phyloP scores from a whole-genome alignment of 371 early-diverging fungal species.

The Mucor racemosus region DNA sequence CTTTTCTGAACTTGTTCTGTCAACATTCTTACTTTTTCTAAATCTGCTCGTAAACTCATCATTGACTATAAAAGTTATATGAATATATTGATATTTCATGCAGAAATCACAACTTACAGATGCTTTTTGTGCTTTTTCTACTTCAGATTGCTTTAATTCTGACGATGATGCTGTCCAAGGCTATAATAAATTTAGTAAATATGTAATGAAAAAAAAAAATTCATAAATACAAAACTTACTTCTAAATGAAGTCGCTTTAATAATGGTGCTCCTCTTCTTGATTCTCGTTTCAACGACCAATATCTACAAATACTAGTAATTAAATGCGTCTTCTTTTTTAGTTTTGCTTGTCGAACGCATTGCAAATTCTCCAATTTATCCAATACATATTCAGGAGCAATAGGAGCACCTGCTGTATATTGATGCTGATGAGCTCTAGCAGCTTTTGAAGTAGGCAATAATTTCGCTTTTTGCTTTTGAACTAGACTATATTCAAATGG shows the following conservation, averaged over 20 bases:
- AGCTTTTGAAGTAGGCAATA: constrained; percentile 55
- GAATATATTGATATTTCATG: not conserved
- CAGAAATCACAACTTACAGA: constrained; percentile 33
- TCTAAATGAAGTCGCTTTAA: constrained; percentile 95
- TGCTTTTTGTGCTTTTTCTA: constrained; percentile 71
- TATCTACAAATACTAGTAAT: constrained; percentile 78
- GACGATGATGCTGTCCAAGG: constrained; percentile 95
- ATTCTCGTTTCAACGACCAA: constrained; percentile 93
- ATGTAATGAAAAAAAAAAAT: no score
- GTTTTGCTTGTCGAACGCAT: constrained; percentile 44
- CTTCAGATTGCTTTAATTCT: constrained; percentile 79
- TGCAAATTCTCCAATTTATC: constrained; percentile 60
- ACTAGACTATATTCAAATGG: not conserved
- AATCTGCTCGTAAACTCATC: constrained; percentile 75
- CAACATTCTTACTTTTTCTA: constrained; percentile 87
- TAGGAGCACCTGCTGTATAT: constrained; percentile 62
- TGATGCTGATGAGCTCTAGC: constrained; percentile 68
- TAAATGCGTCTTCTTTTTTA: constrained; percentile 61
- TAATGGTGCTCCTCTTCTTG: constrained; percentile 88
- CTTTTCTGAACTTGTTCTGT: constrained; percentile 87
- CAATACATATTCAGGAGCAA: constrained; percentile 74
- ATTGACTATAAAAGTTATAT: constrained; percentile 33
- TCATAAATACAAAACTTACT: constrained; percentile 44
- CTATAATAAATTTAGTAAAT: constrained; percentile 30
- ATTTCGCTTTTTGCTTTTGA: constrained; percentile 30